Evolutionary conservation across 2,329 filamentous ascomycete genomes (phyloP).

Genomic region (Trichothecium roseum): DNA sequence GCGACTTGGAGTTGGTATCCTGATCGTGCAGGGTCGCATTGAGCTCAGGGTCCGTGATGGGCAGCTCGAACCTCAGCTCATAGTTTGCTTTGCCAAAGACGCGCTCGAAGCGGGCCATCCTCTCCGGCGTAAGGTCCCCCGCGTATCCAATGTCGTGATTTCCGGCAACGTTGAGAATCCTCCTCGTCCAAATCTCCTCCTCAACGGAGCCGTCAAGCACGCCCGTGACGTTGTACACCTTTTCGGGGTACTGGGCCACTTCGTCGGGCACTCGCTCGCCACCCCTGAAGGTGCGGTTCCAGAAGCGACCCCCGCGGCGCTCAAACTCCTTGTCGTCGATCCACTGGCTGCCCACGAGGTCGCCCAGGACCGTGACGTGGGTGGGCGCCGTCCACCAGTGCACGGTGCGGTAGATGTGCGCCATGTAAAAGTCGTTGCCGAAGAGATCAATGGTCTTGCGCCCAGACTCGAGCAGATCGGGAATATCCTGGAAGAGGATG

Average conservation of each 20-base stretch:
- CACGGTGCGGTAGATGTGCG: slow-evolving; percentile 79
- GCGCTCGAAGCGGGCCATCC: slow-evolving; percentile 71
- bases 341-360: slow-evolving; percentile 93
- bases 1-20: slow-evolving; percentile 31
- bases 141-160: slow-evolving; percentile 98
- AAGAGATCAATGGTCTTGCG: slow-evolving; percentile 80
- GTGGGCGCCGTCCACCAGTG: slow-evolving; percentile 79
- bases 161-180: slow-evolving; percentile 81
- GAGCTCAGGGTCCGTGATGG: slow-evolving; percentile 26
- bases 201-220: slow-evolving; percentile 33
- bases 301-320: slow-evolving; percentile 62
- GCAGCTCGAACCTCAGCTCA: slow-evolving; percentile 65
- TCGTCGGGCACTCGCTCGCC: slow-evolving; percentile 52
- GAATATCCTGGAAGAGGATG: slow-evolving; percentile 57
- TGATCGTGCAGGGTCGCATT: slow-evolving; percentile 31
- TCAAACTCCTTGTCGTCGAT: slow-evolving; percentile 78
- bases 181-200: slow-evolving; percentile 53
- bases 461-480: slow-evolving; percentile 51
- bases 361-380: slow-evolving; percentile 80
- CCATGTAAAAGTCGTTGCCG: slow-evolving; percentile 91
- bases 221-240: slow-evolving; percentile 39
- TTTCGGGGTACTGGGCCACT: slow-evolving; percentile 34
- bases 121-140: slow-evolving; percentile 70
- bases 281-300: slow-evolving; percentile 68
- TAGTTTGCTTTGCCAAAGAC: slow-evolving; percentile 86